Evolutionary conservation across 805 yeast genomes (phyloP), one percentile per base, ranked within the genome.

Genomic region (Lipomyces sp.): DNA sequence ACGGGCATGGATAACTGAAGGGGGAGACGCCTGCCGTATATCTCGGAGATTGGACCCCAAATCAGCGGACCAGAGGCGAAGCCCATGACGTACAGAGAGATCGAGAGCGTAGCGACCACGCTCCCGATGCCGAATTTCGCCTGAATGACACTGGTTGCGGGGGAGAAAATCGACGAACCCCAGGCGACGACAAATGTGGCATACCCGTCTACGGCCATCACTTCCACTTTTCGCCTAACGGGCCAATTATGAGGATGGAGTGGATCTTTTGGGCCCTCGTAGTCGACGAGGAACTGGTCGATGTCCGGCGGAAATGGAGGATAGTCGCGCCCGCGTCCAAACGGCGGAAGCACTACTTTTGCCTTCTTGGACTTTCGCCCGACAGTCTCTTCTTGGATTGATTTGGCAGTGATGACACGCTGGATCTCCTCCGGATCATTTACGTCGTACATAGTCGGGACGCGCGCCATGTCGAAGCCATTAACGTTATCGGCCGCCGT

Each of bases 1-100:
- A 83, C 78, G 36, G 86, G 70, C 4, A 76, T 67, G 4, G 88
- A 78, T 2, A 80, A 55, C 1, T 84, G 57, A 47, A 86, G 61
- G 14, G 86, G 81, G 16, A 76, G 67, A 65, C 78, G 77, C 68
- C 95, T 78, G 47, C 66, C 66, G 22, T 43, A 50, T 34, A 83
- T 62, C 66, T 85, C 95, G 16, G 91, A 83, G 33, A 85, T 65
- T 2, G 95, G 96, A 23, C 93, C 96, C 88, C 93, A 90, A 32
- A 87, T 63, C 45, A 90, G 73, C 2, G 98, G 98, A 18, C 97
- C 96, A 0, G 87, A 77, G 0, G 96, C 97, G 69, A 89, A 91
- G 10, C 97, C 98, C 37, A 88, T 67, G n/a, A 90, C 96, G 62
- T 80, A 90, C 22, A 89, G 73, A 0, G 96, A 81, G 7, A 88